Base-by-base conservation (phyloP, 2,329 filamentous ascomycete genomes). In the Cladosporium velox region DNA sequence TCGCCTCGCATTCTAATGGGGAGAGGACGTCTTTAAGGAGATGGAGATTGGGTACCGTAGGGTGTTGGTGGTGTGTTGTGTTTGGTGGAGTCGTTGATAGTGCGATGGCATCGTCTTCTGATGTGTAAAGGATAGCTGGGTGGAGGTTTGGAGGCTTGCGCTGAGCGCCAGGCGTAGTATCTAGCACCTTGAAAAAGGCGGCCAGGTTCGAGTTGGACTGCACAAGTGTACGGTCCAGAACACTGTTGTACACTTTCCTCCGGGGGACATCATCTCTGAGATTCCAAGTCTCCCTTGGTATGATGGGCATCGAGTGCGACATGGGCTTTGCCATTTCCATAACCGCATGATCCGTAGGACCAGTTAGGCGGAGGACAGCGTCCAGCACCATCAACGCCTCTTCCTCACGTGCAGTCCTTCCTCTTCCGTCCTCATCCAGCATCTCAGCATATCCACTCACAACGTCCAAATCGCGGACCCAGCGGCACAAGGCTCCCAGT, bases 381-480 rank as follows among this genome's bases (percentile, higher is more conserved):
- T 91, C 89, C 28, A 91, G 79, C 0, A 90, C 87, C 28, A 79
- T 75, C 11, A 91, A 80, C 0, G 88, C 80, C 64, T 89, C 85
- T 41, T 82, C 77, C 12, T 88, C 85, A 54, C 79, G 80, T 2
- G 75, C 71, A 0, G 80, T 79, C 41, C 84, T 80, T 63, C 79
- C 71, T 14, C 77, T 74, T 47, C 75, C 74, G 55, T 78, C 76
- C 2, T 81, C 81, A 1, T 80, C 80, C 0, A 85, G 79, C 63
- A 85, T 80, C 26, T 87, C 86, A 3, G 87, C 87, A 8, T 90
- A 77, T 1, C 88, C 88, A 69, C 86, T 89, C 59, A 90, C 86
- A 28, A 90, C 86, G 71, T 91, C 89, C 30, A 91, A 79, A 72
- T 90, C 88, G 66, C 89, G 84, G 4, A 91, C 89, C 89, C 89